Evolutionary conservation across 805 yeast species (phyloP).

Genomic region (Komagataella pseudopastoris): DNA sequence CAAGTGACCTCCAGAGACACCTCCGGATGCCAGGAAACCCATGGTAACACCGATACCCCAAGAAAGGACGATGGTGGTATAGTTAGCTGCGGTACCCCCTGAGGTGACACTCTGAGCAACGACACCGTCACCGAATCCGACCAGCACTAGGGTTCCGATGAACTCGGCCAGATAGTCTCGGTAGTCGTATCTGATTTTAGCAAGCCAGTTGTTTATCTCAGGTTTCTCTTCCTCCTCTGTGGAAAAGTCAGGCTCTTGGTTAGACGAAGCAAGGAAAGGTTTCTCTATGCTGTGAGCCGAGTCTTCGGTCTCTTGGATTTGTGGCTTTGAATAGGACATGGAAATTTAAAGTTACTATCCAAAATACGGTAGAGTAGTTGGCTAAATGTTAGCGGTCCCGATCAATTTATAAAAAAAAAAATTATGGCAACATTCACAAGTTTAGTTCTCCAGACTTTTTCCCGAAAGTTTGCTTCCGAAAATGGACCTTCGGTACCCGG

Average conservation of each 20-base stretch:
- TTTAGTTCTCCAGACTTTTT: neutral
- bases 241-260: neutral
- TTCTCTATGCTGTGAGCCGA: neutral
- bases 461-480: neutral
- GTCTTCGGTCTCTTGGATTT: neutral
- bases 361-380: neutral
- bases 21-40: slow-evolving; percentile 38
- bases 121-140: slow-evolving; percentile 33
- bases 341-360: neutral
- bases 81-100: slow-evolving; percentile 23
- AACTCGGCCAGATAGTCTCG: slow-evolving; percentile 40
- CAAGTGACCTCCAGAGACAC: slow-evolving; percentile 45
- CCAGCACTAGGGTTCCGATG: slow-evolving; percentile 32
- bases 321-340: neutral
- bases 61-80: slow-evolving; percentile 27
- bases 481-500: neutral
- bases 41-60: slow-evolving; percentile 43
- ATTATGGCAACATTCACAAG: neutral
- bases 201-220: slow-evolving; percentile 13
- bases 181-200: slow-evolving; percentile 17
- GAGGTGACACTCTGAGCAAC: slow-evolving; percentile 30
- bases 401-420: neutral
- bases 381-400: neutral
- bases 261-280: neutral
- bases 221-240: slow-evolving; percentile 2